Evolutionary conservation across 495 filamentous ascomycete species (phyloP).

Genomic region (Chaetomium tenue): DNA sequence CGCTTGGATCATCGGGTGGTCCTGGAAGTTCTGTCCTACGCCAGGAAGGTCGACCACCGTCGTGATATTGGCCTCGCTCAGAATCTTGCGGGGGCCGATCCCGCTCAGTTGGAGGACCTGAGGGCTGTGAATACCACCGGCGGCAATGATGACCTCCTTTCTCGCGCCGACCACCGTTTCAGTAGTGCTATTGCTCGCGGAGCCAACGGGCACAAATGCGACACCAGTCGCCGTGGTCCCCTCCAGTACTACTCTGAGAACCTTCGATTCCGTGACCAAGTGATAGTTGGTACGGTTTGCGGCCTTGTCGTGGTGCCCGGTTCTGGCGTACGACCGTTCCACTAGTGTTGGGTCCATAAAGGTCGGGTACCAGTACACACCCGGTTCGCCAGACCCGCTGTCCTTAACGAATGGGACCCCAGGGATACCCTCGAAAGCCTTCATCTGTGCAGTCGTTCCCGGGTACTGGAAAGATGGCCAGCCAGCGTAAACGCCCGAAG

Average conservation of each 20-base stretch:
- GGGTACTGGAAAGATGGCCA: slow-evolving; percentile 49
- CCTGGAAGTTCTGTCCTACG: slow-evolving; percentile 60
- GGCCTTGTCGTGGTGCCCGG: slow-evolving; percentile 38
- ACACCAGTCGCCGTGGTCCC: slow-evolving; percentile 42
- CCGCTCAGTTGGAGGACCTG: slow-evolving; percentile 57
- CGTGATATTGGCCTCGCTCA: slow-evolving; percentile 43
- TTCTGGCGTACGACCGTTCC: slow-evolving; percentile 42
- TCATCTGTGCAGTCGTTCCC: slow-evolving; percentile 36
- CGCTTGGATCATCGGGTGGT: slow-evolving; percentile 47
- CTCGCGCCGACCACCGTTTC: slow-evolving; percentile 42
- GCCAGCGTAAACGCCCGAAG: slow-evolving; percentile 40
- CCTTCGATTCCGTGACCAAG: slow-evolving; percentile 41
- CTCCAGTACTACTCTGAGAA: slow-evolving; percentile 38
- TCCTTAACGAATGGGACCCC: slow-evolving; percentile 44
- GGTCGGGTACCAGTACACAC: slow-evolving; percentile 47
- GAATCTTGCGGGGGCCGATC: slow-evolving; percentile 48
- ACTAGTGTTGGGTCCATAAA: slow-evolving; percentile 46
- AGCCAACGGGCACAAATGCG: slow-evolving; percentile 24
- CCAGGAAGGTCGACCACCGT: slow-evolving; percentile 51
- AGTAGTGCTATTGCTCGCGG: background rate
- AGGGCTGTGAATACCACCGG: slow-evolving; percentile 57
- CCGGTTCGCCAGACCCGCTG: slow-evolving; percentile 41
- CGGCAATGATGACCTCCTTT: slow-evolving; percentile 60
- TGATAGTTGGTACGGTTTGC: slow-evolving; percentile 42
- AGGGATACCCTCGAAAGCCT: slow-evolving; percentile 41